Percentiles rank a stretch among this genome's conserved stretches.
Evolutionary conservation across 805 yeast species (phyloP).

Genomic region (Pichia nanzhaoensis): DNA sequence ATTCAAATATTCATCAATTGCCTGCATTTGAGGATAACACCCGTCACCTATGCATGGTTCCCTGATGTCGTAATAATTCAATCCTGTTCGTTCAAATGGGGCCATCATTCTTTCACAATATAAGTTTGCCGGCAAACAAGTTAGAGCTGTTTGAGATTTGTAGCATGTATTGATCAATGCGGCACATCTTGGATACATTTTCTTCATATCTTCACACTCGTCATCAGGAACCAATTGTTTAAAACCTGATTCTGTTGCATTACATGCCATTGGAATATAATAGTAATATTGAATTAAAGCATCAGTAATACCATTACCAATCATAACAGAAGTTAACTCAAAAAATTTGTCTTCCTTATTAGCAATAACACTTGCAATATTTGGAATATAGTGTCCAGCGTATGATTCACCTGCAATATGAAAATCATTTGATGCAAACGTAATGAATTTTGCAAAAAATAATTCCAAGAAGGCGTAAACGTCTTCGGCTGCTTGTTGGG

Average conservation of each 20-base stretch:
- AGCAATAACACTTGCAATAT: conserved; percentile 74
- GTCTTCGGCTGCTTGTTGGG: conserved; percentile 79
- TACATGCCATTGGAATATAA: conserved; percentile 93
- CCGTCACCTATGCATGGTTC: conserved; percentile 59
- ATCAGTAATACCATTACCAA: conserved; percentile 90
- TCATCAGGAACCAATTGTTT: conserved; percentile 72
- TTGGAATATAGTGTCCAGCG: conserved; percentile 93
- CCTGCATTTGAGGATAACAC: conserved; percentile 75
- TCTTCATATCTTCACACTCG: conserved; percentile 67
- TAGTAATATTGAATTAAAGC: conserved; percentile 70
- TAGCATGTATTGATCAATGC: conserved; percentile 75
- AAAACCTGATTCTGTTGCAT: conserved; percentile 62
- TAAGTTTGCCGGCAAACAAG: conserved; percentile 86
- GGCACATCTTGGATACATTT: conserved; percentile 69
- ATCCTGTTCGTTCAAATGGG: conserved; percentile 78
- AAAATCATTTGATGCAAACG: conserved; percentile 50
- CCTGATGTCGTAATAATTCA: conserved; percentile 88
- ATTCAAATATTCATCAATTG: conserved; percentile 75
- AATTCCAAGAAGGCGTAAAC: conserved; percentile 73
- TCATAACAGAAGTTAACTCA: conserved; percentile 68
- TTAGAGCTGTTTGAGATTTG: conserved; percentile 61
- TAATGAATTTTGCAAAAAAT: conserved; percentile 67
- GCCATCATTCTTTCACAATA: conserved; percentile 85
- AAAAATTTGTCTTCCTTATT: conserved; percentile 50
- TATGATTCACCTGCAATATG: conserved; percentile 93